Base-by-base conservation (phyloP, 2,329 filamentous ascomycete species). In the Helotiales sp. region DNA sequence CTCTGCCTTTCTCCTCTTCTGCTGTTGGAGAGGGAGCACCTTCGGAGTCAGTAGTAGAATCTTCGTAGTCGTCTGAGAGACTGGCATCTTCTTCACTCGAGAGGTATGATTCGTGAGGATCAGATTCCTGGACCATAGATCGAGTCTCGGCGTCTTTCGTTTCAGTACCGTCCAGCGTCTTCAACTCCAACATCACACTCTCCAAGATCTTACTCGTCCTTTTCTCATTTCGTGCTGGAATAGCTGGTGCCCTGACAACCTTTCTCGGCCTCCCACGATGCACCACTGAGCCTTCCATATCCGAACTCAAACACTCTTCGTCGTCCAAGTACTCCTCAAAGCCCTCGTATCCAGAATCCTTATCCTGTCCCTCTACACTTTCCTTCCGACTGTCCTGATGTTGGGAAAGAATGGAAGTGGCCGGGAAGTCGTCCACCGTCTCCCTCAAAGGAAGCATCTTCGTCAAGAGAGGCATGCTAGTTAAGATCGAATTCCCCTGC, bases 81-180 rank as follows among this genome's bases (percentile, higher is more conserved):
- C 84, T 87, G 29, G 79, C 83, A 62, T 87, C 85, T 68, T 88
- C 85, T 63, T 88, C 85, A 0, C 83, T 86, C 1, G 84, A 87
- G 25, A 88, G 79, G 70, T 88, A 88, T 57, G 83, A 67, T 56
- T 85, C 81, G 69, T 86, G 83, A 5, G 83, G 81, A 61, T 72
- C 66, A 15, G 63, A 49, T 51, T 63, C 58, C 27, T 66, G 47
- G 15, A 66, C 48, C n/a, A 61, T 42, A 8, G 61, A 59, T 9
- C 40, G 31, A 5, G 48, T 60, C 15, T 63, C 59, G 8, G 60
- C 56, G 10, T 65, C 59, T 49, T 62, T 57, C 27, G 46, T 33
- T 33, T 47, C 33, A 30, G 55, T 57, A 0, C 56, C 64, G 44
- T 67, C 66, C 58, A 71, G 47, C 38, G 47, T 65, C 52, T 69